Evolutionary conservation across 768 basidiomycete species (phyloP).

Genomic region (Sporobolomyces roseus): DNA sequence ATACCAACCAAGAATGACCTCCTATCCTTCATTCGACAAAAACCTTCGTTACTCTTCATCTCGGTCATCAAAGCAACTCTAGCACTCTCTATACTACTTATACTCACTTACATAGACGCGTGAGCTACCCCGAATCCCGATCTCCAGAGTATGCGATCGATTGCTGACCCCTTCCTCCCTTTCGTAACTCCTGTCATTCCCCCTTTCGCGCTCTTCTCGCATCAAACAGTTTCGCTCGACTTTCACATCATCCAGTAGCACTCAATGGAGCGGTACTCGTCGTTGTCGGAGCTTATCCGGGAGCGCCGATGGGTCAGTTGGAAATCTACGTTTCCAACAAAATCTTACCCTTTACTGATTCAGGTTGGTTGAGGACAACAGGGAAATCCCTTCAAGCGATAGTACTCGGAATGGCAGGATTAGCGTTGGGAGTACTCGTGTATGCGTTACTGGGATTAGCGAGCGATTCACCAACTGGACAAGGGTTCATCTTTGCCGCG

Average conservation of each 20-base stretch:
- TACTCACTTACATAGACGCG: slow-evolving; percentile 11
- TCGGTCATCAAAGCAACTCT: slow-evolving; percentile 11
- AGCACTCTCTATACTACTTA: slow-evolving; percentile 20
- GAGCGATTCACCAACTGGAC: slow-evolving; percentile 42
- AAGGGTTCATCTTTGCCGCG: slow-evolving; percentile 47
- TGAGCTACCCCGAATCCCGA: not conserved
- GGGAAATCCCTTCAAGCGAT: slow-evolving; percentile 41
- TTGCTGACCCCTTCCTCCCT: no score
- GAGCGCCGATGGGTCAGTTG: slow-evolving; percentile 57
- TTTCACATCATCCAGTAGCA: slow-evolving; percentile 83
- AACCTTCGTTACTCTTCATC: slow-evolving; percentile 4
- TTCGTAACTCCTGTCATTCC: no score
- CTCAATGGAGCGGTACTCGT: slow-evolving; percentile 87
- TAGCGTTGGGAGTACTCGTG: slow-evolving; percentile 34
- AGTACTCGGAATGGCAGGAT: slow-evolving; percentile 36
- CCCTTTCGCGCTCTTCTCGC: no score
- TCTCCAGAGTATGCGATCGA: no score
- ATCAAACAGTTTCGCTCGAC: slow-evolving; percentile 52
- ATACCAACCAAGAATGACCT: not conserved
- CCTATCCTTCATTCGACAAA: not conserved
- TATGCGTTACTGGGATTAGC: slow-evolving; percentile 46
- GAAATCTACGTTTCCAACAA: no score
- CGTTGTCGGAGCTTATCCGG: slow-evolving; percentile 76
- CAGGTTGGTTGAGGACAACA: no score
- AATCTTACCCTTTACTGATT: no score